phyloP scores from a whole-genome alignment of 176 grass and related monocot genomes.

The Ampelocalamus luodianensis region DNA sequence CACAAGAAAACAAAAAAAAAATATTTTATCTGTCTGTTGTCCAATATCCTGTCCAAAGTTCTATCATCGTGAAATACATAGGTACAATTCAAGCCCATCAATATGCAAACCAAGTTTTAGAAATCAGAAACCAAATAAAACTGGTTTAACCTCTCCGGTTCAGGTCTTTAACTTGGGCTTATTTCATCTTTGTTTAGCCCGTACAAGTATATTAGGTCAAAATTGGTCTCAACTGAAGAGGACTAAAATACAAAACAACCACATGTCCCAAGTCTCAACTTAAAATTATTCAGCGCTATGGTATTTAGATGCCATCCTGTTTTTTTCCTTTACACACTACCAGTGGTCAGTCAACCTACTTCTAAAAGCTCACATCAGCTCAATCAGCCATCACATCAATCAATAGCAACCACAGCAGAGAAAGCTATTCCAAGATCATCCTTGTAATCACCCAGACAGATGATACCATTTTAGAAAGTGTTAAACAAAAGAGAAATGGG shows the following conservation, averaged over 20 bases:
- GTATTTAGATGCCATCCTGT: not conserved
- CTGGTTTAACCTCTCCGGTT: not conserved
- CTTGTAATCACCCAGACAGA: not conserved
- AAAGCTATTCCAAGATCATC: not conserved
- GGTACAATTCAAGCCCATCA: not conserved
- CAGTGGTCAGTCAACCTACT: not conserved
- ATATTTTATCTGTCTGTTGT: not conserved
- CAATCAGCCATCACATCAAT: not conserved
- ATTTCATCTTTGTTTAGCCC: not conserved
- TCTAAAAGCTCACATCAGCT: not conserved
- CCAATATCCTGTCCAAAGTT: not conserved
- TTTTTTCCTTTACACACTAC: not conserved
- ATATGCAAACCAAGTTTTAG: not conserved
- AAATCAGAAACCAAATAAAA: slow-evolving; percentile 5
- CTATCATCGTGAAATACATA: not conserved
- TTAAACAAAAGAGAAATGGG: not conserved
- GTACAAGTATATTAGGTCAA: not conserved
- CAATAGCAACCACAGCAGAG: not conserved
- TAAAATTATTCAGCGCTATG: not conserved
- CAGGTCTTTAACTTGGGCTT: not conserved
- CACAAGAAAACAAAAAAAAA: not conserved
- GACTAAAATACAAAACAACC: not conserved
- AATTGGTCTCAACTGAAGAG: not conserved
- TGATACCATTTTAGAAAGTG: not conserved
- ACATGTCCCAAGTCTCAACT: not conserved